Conservation (phyloP, 2,329 filamentous ascomycete species). For the Sarocladium oryzae region DNA sequence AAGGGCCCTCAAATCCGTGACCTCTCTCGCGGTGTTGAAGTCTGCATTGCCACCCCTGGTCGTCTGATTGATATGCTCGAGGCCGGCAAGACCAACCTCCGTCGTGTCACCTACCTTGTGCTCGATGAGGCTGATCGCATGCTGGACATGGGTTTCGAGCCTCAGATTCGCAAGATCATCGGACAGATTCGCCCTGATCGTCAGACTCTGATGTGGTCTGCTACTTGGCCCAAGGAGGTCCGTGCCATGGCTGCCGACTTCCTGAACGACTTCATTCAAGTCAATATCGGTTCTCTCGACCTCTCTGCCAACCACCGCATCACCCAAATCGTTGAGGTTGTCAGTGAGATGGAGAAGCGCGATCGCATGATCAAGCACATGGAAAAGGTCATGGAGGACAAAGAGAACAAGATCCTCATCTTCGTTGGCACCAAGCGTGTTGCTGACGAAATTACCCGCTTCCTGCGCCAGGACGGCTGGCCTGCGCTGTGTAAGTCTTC, state of each 20-base stretch:
- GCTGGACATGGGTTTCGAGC: constrained; percentile 99
- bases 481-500: constrained; percentile 78
- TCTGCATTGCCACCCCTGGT: constrained; percentile 96
- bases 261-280: constrained; percentile 93
- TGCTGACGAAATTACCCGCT: constrained; percentile 94
- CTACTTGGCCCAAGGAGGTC: constrained; percentile 98
- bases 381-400: constrained; percentile 96
- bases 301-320: constrained; percentile 96
- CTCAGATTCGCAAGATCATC: constrained; percentile 98
- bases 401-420: constrained; percentile 89
- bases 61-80: constrained; percentile 99
- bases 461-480: constrained; percentile 97
- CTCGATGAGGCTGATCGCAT: constrained; percentile 99
- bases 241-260: constrained; percentile 86
- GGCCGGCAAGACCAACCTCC: constrained; percentile 95
- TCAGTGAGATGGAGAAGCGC: constrained; percentile 94
- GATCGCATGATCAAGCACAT: constrained; percentile 96
- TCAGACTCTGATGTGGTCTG: constrained; percentile 99
- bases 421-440: constrained; percentile 94
- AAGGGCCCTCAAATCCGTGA: constrained; percentile 97
- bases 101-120: constrained; percentile 94
- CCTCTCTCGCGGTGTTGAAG: constrained; percentile 89
- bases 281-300: constrained; percentile 96
- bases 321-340: constrained; percentile 94
- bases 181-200: constrained; percentile 94